Base-by-base conservation (phyloP, 495 filamentous ascomycete species). In the Parmelia sp. region DNA sequence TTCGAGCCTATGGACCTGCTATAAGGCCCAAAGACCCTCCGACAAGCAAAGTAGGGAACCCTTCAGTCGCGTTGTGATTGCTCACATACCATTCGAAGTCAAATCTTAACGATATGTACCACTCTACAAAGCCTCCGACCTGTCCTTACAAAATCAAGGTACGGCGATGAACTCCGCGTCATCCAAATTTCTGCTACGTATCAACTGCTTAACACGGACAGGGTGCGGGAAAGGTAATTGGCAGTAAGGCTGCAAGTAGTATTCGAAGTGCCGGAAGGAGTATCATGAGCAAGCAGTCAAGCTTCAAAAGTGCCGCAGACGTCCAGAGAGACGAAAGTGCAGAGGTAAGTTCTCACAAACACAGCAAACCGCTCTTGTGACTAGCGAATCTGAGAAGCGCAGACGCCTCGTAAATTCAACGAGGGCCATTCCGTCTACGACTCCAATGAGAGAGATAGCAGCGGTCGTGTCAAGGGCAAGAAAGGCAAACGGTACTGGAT, bases 131-230 rank as follows among this genome's bases (percentile, higher is more conserved):
- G 7, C 17, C 36, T n/a, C 33, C 17, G 23, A 1, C 17, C 36
- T 58, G 56, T 39, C 33, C 19, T 36, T 58, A 58, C 31, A 58
- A 58, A n/a, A n/a, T n/a, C 29, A 37, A 58, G 36, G 56, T 58
- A 25, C 31, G 15, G 36, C 33, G 37, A 6, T 25, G 0, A 51
- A 25, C 47, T 51, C 23, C 25, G 6, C 0, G 21, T 58, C 56
- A 10, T 21, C 7, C 33, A 58, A 37, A 12, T 1, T 37, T 37
- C 14, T 37, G 17, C 4, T n/a, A 7, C 31, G 31, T 10, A 8
- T 58, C 21, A n/a, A 8, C 21, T 36, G 10, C 33, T 36, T 0
- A 36, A 25, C 3, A 58, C 14, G 31, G 33, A 39, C 23, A 58
- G 56, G 19, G 56, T 17, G 36, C 23, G 0, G 56, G 19, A 58